phyloP scores from a whole-genome alignment of 2,329 filamentous ascomycete species.

The Scedosporium minutisporum region DNA sequence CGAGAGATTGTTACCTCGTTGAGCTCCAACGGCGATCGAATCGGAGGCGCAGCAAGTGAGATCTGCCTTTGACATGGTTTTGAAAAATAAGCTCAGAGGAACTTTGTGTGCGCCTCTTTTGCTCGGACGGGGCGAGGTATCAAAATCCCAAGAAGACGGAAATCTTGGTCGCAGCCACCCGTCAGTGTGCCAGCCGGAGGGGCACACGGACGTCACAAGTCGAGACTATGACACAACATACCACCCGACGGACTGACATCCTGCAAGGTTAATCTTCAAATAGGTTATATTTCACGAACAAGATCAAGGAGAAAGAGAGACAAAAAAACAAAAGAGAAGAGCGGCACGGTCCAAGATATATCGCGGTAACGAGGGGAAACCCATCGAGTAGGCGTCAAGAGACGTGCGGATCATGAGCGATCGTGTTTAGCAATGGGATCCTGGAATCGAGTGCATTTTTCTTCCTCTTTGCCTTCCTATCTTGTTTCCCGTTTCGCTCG shows the following conservation, averaged over 20 bases:
- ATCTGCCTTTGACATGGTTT: not conserved
- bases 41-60: constrained; percentile 3
- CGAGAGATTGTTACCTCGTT: not conserved
- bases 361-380: not conserved
- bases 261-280: constrained; percentile 19
- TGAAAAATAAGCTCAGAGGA: not conserved
- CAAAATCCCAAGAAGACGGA: not conserved
- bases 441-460: constrained; percentile 18
- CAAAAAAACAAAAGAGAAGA: not conserved
- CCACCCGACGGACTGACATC: constrained; percentile 1
- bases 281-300: not conserved
- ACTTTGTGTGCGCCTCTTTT: not conserved
- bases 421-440: constrained; percentile 21
- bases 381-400: not conserved
- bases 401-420: constrained; percentile 21
- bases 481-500: not conserved
- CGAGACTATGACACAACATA: constrained; percentile 1
- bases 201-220: not conserved
- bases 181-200: not conserved
- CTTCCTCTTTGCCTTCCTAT: not conserved
- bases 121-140: not conserved
- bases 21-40: not conserved
- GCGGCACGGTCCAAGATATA: not conserved
- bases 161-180: not conserved
- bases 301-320: not conserved